Evolutionary conservation across 2,329 filamentous ascomycete species (phyloP).

Genomic region (Ciborinia camelliae): DNA sequence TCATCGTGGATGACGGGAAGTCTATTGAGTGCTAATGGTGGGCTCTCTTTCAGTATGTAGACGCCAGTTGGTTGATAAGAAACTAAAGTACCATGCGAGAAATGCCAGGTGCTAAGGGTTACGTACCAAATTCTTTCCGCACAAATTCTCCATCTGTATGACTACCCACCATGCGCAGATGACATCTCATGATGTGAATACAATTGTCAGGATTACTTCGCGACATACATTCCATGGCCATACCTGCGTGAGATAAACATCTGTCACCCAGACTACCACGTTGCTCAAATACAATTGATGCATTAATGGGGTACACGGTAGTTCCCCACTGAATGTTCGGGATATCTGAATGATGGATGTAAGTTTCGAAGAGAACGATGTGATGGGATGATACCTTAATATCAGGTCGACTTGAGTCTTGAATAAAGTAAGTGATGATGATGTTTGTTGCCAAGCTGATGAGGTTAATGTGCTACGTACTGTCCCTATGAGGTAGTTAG

Average conservation of each 20-base stretch:
- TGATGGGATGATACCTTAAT: no score
- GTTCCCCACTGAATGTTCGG: no score
- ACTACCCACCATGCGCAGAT: background rate
- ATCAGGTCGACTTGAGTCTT: no score
- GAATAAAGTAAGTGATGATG: no score
- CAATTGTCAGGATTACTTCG: background rate
- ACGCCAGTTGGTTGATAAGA: background rate
- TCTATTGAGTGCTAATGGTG: conserved; percentile 6
- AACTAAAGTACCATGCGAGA: background rate
- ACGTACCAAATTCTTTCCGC: background rate
- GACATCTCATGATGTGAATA: background rate
- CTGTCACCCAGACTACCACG: no score
- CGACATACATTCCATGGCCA: background rate
- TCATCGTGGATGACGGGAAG: conserved; percentile 14
- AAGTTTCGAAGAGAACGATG: no score
- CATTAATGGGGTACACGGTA: no score
- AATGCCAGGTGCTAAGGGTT: no score
- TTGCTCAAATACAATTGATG: background rate
- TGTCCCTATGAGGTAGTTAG: no score
- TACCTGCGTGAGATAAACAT: background rate
- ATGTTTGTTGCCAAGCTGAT: no score
- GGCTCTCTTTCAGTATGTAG: conserved; percentile 13
- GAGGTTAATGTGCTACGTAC: no score
- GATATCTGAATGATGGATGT: no score
- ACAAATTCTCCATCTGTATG: background rate